Evolutionary conservation across 2,329 filamentous ascomycete species (phyloP).

Genomic region (Pyrenophora seminiperda): DNA sequence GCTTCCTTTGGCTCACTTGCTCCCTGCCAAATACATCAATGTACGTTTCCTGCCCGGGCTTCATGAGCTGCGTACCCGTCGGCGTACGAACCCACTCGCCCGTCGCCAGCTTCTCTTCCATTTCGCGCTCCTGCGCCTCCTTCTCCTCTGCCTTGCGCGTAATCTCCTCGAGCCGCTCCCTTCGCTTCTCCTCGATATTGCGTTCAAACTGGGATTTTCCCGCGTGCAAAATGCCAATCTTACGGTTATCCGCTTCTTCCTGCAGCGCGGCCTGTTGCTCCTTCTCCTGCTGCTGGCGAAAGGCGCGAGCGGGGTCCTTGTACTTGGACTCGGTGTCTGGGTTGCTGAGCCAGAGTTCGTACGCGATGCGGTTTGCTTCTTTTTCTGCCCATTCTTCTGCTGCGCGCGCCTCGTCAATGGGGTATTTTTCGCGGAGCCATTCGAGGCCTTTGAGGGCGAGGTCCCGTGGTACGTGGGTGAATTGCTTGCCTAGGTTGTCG

Average conservation of each 20-base stretch:
- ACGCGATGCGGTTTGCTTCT: constrained; percentile 47
- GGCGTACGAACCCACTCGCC: constrained; percentile 44
- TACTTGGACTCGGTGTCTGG: constrained; percentile 47
- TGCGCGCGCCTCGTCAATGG: constrained; percentile 49
- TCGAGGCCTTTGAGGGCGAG: constrained; percentile 40
- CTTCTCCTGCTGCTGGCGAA: constrained; percentile 42
- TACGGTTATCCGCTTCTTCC: constrained; percentile 29
- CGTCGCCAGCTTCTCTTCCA: constrained; percentile 40
- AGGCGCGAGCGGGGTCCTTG: constrained; percentile 45
- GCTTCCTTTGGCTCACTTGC: constrained; percentile 38
- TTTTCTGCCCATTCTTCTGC: constrained; percentile 48
- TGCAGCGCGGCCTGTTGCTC: constrained; percentile 33
- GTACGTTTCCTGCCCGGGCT: constrained; percentile 42
- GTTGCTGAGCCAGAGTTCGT: constrained; percentile 46
- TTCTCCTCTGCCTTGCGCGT: constrained; percentile 41
- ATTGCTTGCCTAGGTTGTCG: constrained; percentile 38
- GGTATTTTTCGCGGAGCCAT: constrained; percentile 44
- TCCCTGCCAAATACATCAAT: constrained; percentile 42
- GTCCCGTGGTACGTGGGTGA: constrained; percentile 32
- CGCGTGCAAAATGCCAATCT: constrained; percentile 42
- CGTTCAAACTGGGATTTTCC: constrained; percentile 44
- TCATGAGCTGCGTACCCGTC: constrained; percentile 43
- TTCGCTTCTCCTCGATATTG: constrained; percentile 42
- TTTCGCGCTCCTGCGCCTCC: constrained; percentile 36
- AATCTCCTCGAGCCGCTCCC: constrained; percentile 34